Evolutionary conservation across 1,284 basidiomycete species (phyloP), one percentile per base, ranked within the genome.

Genomic region (Boletellus sp.): DNA sequence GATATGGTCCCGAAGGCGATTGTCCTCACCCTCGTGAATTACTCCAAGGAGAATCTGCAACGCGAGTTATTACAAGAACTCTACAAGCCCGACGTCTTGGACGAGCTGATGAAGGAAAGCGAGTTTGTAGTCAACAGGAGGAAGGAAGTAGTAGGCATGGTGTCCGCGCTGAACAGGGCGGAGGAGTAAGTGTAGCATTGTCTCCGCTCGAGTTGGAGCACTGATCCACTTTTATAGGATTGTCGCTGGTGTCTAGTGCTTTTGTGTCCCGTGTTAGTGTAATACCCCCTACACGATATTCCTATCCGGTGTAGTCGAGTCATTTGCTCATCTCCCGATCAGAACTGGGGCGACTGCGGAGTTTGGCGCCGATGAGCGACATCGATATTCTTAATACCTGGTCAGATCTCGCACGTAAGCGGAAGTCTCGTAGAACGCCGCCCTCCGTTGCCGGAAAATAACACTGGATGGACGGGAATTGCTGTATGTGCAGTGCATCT

Each of bases 1-100:
- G 96, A 99, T 70, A 98, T 98, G 94, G 91, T 99, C 8, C 96
- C 96, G 16, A 93, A 94, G 69, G 94, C 95, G 29, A 96, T 99
- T 66, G 88, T 93, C 45, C 76, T 94, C 60, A 98, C 92, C 20
- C 81, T 99, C 23, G 94, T 99, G 42, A 88, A 84, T 62, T 83
- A 84, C 68, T 85, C 93, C 53, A 97, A 97, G 72, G 94, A 98
- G 70, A 84, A 90, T 64, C 74, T 96, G 54, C 94, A 96, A 70
- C 79, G 83, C 53, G 92, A 94, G 70, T 76, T 96, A 36, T 70
- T 96, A 46, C 85, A 91, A 60, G 90, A 93, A 69, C 73, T 94
- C 22, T 94, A 94, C 73, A 91, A 93, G 68, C 86, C 91, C 4
- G 93, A 96, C 23, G 90, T 94, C 10, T 75, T 97, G 23, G 91